Conservation (phyloP, 805 yeast genomes). For the Pichia kluyveri region DNA sequence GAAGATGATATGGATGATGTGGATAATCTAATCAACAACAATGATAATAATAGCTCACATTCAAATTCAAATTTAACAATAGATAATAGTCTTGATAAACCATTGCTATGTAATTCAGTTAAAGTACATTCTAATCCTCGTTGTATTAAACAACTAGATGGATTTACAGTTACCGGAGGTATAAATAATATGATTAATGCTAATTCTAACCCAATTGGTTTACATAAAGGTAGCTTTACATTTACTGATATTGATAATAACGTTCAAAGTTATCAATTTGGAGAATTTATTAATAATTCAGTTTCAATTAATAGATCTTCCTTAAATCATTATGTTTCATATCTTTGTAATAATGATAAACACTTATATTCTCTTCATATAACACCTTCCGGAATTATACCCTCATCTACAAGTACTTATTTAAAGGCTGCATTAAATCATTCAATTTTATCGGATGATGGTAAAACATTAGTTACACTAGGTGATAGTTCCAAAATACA, state of each 20-base stretch:
- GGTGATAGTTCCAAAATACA: conserved; percentile 72
- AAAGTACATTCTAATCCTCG: conserved; percentile 45
- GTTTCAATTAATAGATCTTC: conserved; percentile 45
- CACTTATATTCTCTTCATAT: conserved; percentile 59
- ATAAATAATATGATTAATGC: conserved; percentile 14
- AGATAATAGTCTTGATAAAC: no score
- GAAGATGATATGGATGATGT: neutral
- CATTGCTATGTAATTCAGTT: neutral
- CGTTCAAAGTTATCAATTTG: conserved; percentile 33
- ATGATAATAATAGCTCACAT: no score
- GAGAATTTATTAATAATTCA: conserved; percentile 77
- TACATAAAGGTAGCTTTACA: conserved; percentile 52
- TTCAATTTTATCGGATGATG: conserved; percentile 59
- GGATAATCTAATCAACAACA: neutral
- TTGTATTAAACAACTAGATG: conserved; percentile 54
- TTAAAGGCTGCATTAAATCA: conserved; percentile 68
- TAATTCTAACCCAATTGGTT: conserved; percentile 1
- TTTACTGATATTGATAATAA: conserved; percentile 20
- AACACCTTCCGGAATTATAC: conserved; percentile 32
- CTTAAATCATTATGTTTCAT: conserved; percentile 39
- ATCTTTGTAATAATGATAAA: conserved; percentile 79
- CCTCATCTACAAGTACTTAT: conserved; percentile 29
- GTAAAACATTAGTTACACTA: conserved; percentile 49
- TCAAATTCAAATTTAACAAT: no score
- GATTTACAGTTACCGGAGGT: conserved; percentile 41